phyloP scores from a whole-genome alignment of 495 filamentous ascomycete genomes.

The Penicillium bialowiezense region DNA sequence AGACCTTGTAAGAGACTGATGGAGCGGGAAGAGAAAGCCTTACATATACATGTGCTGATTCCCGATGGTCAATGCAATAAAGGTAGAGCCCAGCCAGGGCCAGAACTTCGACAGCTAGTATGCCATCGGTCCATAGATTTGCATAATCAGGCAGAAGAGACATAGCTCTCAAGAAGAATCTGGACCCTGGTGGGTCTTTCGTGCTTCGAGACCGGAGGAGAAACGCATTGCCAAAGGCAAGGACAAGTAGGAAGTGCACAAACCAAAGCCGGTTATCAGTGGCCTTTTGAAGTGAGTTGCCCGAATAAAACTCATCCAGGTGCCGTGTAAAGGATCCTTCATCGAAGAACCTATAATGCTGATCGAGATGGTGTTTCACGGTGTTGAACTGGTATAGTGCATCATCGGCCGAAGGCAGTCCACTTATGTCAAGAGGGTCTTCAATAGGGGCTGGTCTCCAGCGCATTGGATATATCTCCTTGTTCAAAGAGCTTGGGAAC shows the following conservation, averaged over 20 bases:
- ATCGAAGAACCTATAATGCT: conserved; percentile 35
- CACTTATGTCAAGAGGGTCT: conserved; percentile 23
- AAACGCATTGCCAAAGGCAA: conserved; percentile 41
- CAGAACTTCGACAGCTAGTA: conserved; percentile 32
- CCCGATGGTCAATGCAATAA: conserved; percentile 34
- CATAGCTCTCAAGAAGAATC: conserved; percentile 38
- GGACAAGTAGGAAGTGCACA: conserved; percentile 36
- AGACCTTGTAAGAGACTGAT: neutral
- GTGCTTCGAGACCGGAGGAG: conserved; percentile 18
- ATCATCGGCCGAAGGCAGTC: conserved; percentile 33
- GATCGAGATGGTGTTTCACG: conserved; percentile 35
- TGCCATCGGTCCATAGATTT: conserved; percentile 23
- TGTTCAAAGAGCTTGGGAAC: conserved; percentile 18
- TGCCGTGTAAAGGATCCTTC: conserved; percentile 27
- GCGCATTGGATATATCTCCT: conserved; percentile 30
- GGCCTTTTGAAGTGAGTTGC: conserved; percentile 13
- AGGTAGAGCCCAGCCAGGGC: conserved; percentile 35
- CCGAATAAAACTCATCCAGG: conserved; percentile 29
- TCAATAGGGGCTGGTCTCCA: conserved; percentile 20
- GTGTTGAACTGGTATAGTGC: conserved; percentile 35
- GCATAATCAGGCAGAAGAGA: conserved; percentile 33
- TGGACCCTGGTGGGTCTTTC: conserved; percentile 28
- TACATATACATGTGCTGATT: conserved; percentile 34
- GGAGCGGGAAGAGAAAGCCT: neutral
- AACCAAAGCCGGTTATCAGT: conserved; percentile 31